Conservation (phyloP, 495 filamentous ascomycete species). For the Penicillium simplicissimum region DNA sequence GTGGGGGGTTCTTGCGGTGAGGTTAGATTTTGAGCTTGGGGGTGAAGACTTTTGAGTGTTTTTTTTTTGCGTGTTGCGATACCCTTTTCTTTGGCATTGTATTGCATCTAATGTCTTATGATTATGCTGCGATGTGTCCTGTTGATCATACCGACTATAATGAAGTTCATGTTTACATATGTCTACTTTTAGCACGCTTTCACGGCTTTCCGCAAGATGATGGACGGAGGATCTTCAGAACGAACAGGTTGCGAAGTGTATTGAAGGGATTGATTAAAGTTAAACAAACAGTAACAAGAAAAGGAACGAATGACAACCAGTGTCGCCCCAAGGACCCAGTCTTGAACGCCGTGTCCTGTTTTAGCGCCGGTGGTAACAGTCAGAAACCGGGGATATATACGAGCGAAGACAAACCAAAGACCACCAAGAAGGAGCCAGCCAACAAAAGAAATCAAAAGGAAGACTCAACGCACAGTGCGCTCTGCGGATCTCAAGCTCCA, state of each 20-base stretch:
- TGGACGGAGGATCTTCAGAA: neutral
- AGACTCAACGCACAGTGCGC: neutral
- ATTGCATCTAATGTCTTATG: neutral
- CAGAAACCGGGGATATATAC: conserved; percentile 20
- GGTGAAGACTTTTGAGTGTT: neutral
- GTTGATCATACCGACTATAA: neutral
- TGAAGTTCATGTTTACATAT: neutral
- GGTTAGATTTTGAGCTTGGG: neutral
- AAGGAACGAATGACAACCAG: conserved; percentile 13
- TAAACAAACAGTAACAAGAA: neutral
- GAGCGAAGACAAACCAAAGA: conserved; percentile 4
- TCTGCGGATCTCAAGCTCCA: neutral
- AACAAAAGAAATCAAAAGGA: conserved; percentile 7
- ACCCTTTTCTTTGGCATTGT: conserved; percentile 13
- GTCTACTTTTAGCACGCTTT: neutral
- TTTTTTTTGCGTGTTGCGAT: conserved; percentile 12
- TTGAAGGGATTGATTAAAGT: neutral
- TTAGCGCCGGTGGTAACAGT: conserved; percentile 19
- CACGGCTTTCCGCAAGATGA: neutral
- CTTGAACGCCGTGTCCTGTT: conserved; percentile 18
- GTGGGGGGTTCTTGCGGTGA: no score
- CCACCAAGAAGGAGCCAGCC: neutral
- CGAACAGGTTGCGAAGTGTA: neutral
- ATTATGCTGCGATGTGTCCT: conserved; percentile 5
- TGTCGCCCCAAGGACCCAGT: neutral